Base-by-base conservation (phyloP, 2,329 filamentous ascomycete species). In the Ophiostoma fasciatum region DNA sequence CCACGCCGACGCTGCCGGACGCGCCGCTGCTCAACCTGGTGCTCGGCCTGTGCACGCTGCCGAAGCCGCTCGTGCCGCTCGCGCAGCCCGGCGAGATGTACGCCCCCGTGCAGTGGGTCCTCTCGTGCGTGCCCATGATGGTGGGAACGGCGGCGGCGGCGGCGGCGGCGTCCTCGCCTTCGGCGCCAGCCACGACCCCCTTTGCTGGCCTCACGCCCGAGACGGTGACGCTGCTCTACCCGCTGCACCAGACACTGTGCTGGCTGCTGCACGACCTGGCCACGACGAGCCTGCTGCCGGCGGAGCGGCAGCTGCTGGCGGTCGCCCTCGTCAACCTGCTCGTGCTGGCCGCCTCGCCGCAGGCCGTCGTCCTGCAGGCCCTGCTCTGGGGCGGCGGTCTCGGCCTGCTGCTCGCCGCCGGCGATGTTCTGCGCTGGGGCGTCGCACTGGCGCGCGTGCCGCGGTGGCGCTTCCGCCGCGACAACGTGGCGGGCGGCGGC, bases 221-320 rank as follows among this genome's bases (percentile, higher is more conserved):
- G 28, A 47, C 49, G 1, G 42, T 56, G 8, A 45, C 43, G 13
- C 36, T 54, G 26, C 38, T 94, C 38, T 94, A 88, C 52, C 83
- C 88, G 13, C 62, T 96, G 30, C 87, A 94, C 49, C 79, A 82
- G 55, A 75, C 75, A 21, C 61, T 94, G 18, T 74, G 82, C 50
- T 64, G 69, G 21, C 73, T 82, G 21, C 55, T 96, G 38, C 74
- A 82, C 48, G 77, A 82, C 51, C 67, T 96, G 43, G 88, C 87
- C 2, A 88, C 83, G 0, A 93, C 85, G 1, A 94, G 87, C 55
- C 67, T 96, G 28, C 65, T 96, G 35, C 71, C 80, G 2, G 77
- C 90, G 5, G 90, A 98, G 55, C 66, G 94, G 28, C 84, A 94
- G 48, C 65, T 98, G 9, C 68, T 96, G 13, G 88, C 88, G 1